Percentiles rank a stretch among this genome's conserved stretches.
Evolutionary conservation across 495 filamentous ascomycete species (phyloP).

Genomic region (Physcia stellaris): DNA sequence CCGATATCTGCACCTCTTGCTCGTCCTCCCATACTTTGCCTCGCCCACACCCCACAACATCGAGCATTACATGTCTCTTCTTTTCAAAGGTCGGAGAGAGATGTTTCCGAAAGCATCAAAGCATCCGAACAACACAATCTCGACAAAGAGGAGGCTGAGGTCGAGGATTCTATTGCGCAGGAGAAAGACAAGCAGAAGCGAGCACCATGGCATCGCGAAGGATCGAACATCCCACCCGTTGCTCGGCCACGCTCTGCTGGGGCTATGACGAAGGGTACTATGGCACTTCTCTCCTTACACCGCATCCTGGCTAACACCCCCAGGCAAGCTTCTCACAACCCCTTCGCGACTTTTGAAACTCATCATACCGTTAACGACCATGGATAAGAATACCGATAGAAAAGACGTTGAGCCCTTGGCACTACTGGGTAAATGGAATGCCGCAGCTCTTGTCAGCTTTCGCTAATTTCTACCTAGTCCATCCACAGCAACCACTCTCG

Average conservation of each 20-base stretch:
- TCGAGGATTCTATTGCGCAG: constrained; percentile 25
- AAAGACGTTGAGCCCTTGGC: constrained; percentile 69
- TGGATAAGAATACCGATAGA: constrained; percentile 40
- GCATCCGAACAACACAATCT: constrained; percentile 24
- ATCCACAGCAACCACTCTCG: constrained; percentile 85
- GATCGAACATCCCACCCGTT: constrained; percentile 42
- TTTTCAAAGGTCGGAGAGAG: background rate
- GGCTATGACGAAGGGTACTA: constrained; percentile 51
- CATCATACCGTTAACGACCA: constrained; percentile 62
- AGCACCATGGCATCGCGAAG: constrained; percentile 59
- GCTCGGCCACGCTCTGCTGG: constrained; percentile 30
- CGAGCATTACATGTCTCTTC: background rate
- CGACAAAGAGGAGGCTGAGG: constrained; percentile 25
- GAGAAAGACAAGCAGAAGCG: constrained; percentile 36
- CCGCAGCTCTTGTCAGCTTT: no score
- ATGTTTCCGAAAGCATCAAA: constrained; percentile 14
- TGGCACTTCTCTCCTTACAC: background rate
- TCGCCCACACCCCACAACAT: no score
- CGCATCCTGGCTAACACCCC: background rate
- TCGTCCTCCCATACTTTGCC: no score
- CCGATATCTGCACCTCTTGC: no score
- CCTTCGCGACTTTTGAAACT: constrained; percentile 83
- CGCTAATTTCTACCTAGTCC: no score
- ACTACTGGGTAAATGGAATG: no score
- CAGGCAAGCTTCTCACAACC: constrained; percentile 82